Conservation (phyloP, 2,329 filamentous ascomycete species). For the Coniella lustricola region DNA sequence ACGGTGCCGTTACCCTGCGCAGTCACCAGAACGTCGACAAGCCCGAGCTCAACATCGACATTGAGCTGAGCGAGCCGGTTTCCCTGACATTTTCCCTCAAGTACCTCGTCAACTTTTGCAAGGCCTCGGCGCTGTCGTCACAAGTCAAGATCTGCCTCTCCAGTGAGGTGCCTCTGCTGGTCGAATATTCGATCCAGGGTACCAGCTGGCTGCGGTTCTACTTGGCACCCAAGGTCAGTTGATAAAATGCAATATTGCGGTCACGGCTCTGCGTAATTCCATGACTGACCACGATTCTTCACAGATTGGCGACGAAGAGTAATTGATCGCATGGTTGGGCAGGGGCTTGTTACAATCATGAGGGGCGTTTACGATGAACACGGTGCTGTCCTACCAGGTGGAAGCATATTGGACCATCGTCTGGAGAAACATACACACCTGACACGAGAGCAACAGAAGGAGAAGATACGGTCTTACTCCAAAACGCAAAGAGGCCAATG, state of each 20-base stretch:
- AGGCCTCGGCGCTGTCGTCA: constrained; percentile 76
- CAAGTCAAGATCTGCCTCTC: constrained; percentile 90
- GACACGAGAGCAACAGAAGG: not conserved
- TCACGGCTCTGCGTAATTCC: not conserved
- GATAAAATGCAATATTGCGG: not conserved
- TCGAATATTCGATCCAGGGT: constrained; percentile 78
- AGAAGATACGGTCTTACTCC: not conserved
- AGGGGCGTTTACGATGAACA: constrained; percentile 4
- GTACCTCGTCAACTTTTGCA: constrained; percentile 99
- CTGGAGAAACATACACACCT: not conserved
- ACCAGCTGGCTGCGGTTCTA: constrained; percentile 95
- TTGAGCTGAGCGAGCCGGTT: constrained; percentile 87
- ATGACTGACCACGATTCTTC: constrained; percentile 1
- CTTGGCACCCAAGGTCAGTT: constrained; percentile 86
- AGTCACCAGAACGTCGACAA: constrained; percentile 86
- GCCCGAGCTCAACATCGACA: constrained; percentile 75
- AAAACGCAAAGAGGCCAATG: not conserved
- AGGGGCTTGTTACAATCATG: not conserved
- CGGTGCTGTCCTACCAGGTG: not conserved
- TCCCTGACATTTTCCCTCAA: constrained; percentile 96
- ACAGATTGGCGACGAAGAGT: constrained; percentile 34
- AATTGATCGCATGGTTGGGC: constrained; percentile 10
- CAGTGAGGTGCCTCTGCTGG: constrained; percentile 89
- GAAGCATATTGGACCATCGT: not conserved
- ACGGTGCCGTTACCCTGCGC: constrained; percentile 85